phyloP scores from a whole-genome alignment of 2,329 filamentous ascomycete species.

The Plectosphaerella sp. region DNA sequence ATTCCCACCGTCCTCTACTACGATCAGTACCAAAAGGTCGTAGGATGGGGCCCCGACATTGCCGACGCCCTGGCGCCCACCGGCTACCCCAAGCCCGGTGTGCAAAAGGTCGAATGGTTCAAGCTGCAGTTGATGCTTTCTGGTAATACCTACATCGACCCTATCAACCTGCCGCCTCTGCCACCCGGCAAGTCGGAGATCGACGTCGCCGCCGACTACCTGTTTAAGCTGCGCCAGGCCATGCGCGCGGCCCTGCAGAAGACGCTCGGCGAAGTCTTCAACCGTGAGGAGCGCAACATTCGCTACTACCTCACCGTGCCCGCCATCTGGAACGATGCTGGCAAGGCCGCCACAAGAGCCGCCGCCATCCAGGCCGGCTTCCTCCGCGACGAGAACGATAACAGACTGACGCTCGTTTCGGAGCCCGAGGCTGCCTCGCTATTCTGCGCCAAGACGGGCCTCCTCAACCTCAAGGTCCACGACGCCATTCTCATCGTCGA shows the following conservation, averaged over 20 bases:
- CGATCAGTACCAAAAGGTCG: constrained; percentile 98
- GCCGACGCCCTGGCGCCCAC: constrained; percentile 94
- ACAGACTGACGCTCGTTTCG: constrained; percentile 87
- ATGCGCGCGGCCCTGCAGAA: constrained; percentile 96
- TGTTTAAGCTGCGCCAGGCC: constrained; percentile 95
- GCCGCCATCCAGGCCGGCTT: constrained; percentile 97
- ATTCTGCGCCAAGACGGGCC: constrained; percentile 95
- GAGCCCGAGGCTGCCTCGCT: constrained; percentile 96
- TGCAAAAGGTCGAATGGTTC: constrained; percentile 99
- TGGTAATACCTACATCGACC: constrained; percentile 98
- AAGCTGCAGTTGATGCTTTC: constrained; percentile 98
- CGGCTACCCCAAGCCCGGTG: constrained; percentile 93
- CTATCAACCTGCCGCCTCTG: constrained; percentile 95
- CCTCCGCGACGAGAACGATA: constrained; percentile 95
- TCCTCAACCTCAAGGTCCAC: constrained; percentile 95
- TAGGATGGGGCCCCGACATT: constrained; percentile 99
- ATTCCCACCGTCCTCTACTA: constrained; percentile 99
- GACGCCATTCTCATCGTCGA: constrained; percentile 98
- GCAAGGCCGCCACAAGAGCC: constrained; percentile 92
- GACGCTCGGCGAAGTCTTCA: constrained; percentile 95
- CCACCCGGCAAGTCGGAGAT: constrained; percentile 98
- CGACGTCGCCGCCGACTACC: constrained; percentile 97
- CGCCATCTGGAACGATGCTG: constrained; percentile 98
- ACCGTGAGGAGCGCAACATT: constrained; percentile 96
- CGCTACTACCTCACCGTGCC: constrained; percentile 98